Evolutionary conservation across 352 stramenopile genomes (phyloP), one percentile per base, ranked within the genome.

Genomic region (Phytophthora pinifolia): DNA sequence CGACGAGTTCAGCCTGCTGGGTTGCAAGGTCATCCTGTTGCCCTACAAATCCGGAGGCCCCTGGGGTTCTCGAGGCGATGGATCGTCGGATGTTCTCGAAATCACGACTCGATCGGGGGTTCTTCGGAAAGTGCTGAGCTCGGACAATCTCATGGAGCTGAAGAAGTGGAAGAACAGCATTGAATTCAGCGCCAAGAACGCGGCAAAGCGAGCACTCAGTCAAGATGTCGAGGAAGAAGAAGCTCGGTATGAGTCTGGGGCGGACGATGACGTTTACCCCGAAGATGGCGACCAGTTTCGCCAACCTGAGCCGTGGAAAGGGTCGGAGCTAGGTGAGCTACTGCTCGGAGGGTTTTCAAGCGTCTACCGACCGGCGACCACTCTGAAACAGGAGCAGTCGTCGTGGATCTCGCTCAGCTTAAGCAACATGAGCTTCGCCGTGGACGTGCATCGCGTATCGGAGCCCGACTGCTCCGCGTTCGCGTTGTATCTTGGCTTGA

Each of bases 351-450:
- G 81, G 0, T 93, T 93, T 49, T 89, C 80, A 12, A 84, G 88
- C 35, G 54, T 83, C 6, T 93, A 89, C 50, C 71, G 72, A 31
- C 45, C 83, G 14, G 64, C 67, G 15, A 54, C 54, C 10, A 65
- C 66, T n/a, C 61, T 86, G 9, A 65, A 84, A 18, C 67, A 76
- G 30, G 59, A 83, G 10, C 80, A 83, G 33, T 72, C 70, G 15
- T 74, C 59, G 0, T 93, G 83, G 83, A 89, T 89, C 20, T 88
- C 81, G n/a, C 76, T 91, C 9, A 88, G 77, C 25, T 60, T 85
- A 6, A 82, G 62, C 6, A 72, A 84, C 29, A 64, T 89, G 1
- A 61, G 72, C 9, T 87, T 93, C 18, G 46, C 63, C 25, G 74
- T 76, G 2, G 81, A 91, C 46, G 76, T 92, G 3, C 79, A 90